These are phyloP conservation scores for Aureobasidium sp. DNA, from an alignment of 2,329 filamentous ascomycete genomes.

Conservation along the genomic window DNA sequence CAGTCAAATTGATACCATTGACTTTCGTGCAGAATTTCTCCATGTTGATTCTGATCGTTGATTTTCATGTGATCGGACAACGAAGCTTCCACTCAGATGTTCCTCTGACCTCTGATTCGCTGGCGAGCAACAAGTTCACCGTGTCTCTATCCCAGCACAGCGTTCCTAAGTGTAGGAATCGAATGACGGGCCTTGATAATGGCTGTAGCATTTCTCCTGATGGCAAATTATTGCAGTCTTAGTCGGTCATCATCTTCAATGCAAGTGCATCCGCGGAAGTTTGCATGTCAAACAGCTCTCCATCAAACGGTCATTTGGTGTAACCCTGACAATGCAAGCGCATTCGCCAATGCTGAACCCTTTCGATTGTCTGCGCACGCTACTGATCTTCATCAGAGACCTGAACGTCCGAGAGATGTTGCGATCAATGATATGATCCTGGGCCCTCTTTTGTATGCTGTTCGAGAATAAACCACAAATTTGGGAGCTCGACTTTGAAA, in stretches of 20 bases:
- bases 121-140: neutral
- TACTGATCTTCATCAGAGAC: neutral
- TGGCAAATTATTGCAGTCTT: neutral
- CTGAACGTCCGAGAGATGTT: neutral
- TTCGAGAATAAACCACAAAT: neutral
- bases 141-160: neutral
- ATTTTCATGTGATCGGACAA: conserved; percentile 8
- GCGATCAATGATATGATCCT: neutral
- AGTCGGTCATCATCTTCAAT: neutral
- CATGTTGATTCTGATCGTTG: conserved; percentile 6
- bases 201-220: neutral
- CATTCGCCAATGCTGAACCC: neutral
- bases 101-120: neutral
- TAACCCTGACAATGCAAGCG: neutral
- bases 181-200: neutral
- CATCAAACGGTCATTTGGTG: neutral
- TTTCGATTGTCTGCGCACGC: neutral
- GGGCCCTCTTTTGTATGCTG: neutral
- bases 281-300: conserved; percentile 1
- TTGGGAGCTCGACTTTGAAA: neutral
- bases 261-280: neutral
- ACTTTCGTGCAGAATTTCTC: neutral
- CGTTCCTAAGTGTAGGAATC: no score
- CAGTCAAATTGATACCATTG: neutral
- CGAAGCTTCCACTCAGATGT: neutral